Percentiles rank a stretch among this genome's conserved stretches.
Conservation (phyloP, 768 basidiomycete species). For the Rhizopogon rudus region DNA sequence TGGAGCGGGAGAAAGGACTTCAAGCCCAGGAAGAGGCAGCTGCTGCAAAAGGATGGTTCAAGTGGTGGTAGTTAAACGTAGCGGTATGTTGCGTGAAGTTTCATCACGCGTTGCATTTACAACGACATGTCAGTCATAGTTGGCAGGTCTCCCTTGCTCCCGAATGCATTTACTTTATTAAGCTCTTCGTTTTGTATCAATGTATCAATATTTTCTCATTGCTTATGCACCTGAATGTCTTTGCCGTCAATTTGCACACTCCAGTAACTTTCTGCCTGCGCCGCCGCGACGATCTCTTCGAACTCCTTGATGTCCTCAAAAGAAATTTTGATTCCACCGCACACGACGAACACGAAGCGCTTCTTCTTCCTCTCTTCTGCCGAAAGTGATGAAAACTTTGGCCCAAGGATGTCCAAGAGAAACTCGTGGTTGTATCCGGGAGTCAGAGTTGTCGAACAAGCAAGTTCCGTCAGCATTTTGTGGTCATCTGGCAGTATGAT, state of each 20-base stretch:
- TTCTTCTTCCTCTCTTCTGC: constrained; percentile 22
- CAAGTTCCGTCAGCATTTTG: constrained; percentile 68
- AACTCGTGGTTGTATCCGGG: constrained; percentile 58
- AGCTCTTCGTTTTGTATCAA: not conserved
- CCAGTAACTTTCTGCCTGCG: constrained; percentile 23
- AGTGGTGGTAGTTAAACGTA: constrained; percentile 15
- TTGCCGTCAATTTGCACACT: constrained; percentile 7
- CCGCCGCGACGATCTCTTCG: constrained; percentile 31
- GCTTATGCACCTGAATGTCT: constrained; percentile 14
- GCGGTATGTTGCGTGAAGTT: not conserved
- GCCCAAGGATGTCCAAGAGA: constrained; percentile 37
- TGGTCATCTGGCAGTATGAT: constrained; percentile 52
- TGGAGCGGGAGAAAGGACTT: constrained; percentile 40
- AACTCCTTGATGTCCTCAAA: constrained; percentile 49
- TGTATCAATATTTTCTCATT: not conserved
- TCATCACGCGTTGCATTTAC: not conserved
- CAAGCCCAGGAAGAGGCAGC: constrained; percentile 12
- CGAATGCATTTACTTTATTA: not conserved
- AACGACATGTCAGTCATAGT: not conserved
- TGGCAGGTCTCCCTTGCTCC: not conserved
- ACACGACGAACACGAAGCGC: constrained; percentile 61
- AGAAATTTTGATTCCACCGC: constrained; percentile 63
- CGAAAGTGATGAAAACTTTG: constrained; percentile 15
- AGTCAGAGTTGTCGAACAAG: constrained; percentile 65
- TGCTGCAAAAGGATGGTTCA: constrained; percentile 21